Conservation (phyloP, 2,329 filamentous ascomycete species). For the Aspergillus amoenus region DNA sequence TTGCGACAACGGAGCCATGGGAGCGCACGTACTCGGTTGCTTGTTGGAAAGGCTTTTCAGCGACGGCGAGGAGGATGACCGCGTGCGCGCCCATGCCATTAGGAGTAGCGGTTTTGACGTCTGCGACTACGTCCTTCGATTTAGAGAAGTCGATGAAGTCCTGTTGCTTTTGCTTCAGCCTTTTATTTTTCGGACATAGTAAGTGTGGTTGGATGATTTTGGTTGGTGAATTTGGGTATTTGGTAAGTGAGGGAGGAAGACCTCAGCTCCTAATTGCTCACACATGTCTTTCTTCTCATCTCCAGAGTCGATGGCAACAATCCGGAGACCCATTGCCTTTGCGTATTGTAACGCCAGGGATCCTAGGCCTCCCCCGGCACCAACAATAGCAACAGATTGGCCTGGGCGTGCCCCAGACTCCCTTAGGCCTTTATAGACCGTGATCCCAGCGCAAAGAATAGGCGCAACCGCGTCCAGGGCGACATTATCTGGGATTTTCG, state of each 20-base stretch:
- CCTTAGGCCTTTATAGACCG: slow-evolving; percentile 89
- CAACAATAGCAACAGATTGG: slow-evolving; percentile 79
- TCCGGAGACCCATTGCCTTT: slow-evolving; percentile 74
- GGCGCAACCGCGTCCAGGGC: slow-evolving; percentile 75
- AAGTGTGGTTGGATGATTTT: no score
- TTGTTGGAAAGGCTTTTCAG: slow-evolving; percentile 94
- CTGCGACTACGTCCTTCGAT: slow-evolving; percentile 74
- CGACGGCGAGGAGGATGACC: slow-evolving; percentile 80
- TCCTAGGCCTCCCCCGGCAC: slow-evolving; percentile 80
- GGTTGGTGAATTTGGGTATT: no score
- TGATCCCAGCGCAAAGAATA: slow-evolving; percentile 80
- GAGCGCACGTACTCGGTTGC: slow-evolving; percentile 83
- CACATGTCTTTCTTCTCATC: slow-evolving; percentile 73
- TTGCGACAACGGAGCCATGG: slow-evolving; percentile 79
- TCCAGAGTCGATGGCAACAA: slow-evolving; percentile 80
- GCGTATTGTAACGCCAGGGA: slow-evolving; percentile 82
- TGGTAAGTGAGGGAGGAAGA: slow-evolving; percentile 1
- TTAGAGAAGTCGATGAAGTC: slow-evolving; percentile 78
- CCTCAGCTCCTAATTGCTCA: slow-evolving; percentile 65
- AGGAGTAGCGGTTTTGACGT: slow-evolving; percentile 76
- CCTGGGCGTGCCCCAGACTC: slow-evolving; percentile 74
- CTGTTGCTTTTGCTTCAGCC: slow-evolving; percentile 20
- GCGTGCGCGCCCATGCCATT: slow-evolving; percentile 85
- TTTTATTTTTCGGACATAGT: background rate
- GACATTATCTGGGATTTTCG: slow-evolving; percentile 74